Percentiles rank a stretch among this genome's conserved stretches.
Conservation (phyloP, 2,329 filamentous ascomycete genomes). For the Endoconidiophora laricicola region DNA sequence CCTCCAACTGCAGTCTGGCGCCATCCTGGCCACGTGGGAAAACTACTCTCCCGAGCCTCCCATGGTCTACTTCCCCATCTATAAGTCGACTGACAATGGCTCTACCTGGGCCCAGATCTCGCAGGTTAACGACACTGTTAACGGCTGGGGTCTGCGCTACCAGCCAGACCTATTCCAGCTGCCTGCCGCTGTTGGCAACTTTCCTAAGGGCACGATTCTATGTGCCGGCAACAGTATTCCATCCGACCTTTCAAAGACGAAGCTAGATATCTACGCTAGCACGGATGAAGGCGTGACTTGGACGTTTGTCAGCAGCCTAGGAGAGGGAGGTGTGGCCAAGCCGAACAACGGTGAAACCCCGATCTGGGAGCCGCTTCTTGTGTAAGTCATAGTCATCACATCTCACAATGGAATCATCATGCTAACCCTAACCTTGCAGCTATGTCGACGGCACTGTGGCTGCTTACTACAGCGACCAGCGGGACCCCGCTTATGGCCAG, state of each 20-base stretch:
- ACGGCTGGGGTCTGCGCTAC: slow-evolving; percentile 49
- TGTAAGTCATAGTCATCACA: slow-evolving; percentile 18
- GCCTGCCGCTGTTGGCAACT: slow-evolving; percentile 38
- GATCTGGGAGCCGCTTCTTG: slow-evolving; percentile 57
- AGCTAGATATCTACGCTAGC: slow-evolving; percentile 54
- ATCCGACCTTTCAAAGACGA: slow-evolving; percentile 41
- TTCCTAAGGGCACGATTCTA: slow-evolving; percentile 45
- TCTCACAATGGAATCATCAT: not conserved
- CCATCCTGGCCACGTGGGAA: slow-evolving; percentile 36
- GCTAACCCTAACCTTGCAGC: slow-evolving; percentile 17
- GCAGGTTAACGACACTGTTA: slow-evolving; percentile 44
- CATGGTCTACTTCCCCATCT: slow-evolving; percentile 37
- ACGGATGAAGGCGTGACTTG: slow-evolving; percentile 43
- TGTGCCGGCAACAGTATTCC: slow-evolving; percentile 44
- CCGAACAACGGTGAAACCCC: slow-evolving; percentile 50
- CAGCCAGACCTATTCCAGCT: slow-evolving; percentile 54
- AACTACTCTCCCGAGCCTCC: slow-evolving; percentile 41
- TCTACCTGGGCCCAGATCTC: slow-evolving; percentile 47
- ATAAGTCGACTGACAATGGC: slow-evolving; percentile 35
- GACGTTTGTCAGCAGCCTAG: slow-evolving; percentile 51
- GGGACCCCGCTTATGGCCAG: slow-evolving; percentile 48
- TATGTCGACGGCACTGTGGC: slow-evolving; percentile 42
- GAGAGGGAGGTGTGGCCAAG: slow-evolving; percentile 42
- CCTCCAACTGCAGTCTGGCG: slow-evolving; percentile 27
- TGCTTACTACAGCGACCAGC: slow-evolving; percentile 56